Base-by-base conservation (phyloP, 306 rosid species). In the Pyrus betulifolia region DNA sequence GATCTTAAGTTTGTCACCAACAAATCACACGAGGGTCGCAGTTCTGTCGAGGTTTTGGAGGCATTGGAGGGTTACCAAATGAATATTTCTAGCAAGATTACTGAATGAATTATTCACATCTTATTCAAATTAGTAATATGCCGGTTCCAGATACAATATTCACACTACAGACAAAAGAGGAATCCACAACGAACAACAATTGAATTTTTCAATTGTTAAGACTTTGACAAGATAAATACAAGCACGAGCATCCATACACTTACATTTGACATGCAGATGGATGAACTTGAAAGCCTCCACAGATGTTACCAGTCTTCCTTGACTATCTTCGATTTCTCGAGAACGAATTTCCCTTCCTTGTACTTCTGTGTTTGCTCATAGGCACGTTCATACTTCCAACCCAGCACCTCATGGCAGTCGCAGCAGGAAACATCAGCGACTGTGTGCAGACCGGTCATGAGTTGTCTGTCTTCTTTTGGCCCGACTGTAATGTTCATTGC, bases 1-100 rank as follows among this genome's bases (percentile, higher is more conserved):
- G 49, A 86, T 0, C 84, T 88, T 35, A 89, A 88, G 76, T 88
- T 88, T 58, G 89, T 88, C 51, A 85, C 91, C 83, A 88, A 88
- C 80, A 88, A 85, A 69, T 88, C 91, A 33, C 88, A 85, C 66
- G 88, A 85, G 74, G 91, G 57, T 87, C 88, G 3, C 87, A 80
- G 49, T 87, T 87, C 75, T 85, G 91, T 73, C 60, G 87, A 57
- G 88, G 91, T 21, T 87, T 87, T 66, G 91, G 91, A 49, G 91
- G 91, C 4, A 87, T 87, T 60, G 88, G 87, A 9, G 88, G 91
- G 10, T 7, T 40, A 40, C 45, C 2, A 1, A 42, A 9, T 42
- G 9, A 38, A 9, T 10, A 42, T 42, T 42, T 42, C 45, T 42
- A 42, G 3, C 3, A 33, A 51, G 30, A 67, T 61, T 54, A 74